Evolutionary conservation across 2,329 filamentous ascomycete species (phyloP).

Genomic region (Exophiala aquamarina): DNA sequence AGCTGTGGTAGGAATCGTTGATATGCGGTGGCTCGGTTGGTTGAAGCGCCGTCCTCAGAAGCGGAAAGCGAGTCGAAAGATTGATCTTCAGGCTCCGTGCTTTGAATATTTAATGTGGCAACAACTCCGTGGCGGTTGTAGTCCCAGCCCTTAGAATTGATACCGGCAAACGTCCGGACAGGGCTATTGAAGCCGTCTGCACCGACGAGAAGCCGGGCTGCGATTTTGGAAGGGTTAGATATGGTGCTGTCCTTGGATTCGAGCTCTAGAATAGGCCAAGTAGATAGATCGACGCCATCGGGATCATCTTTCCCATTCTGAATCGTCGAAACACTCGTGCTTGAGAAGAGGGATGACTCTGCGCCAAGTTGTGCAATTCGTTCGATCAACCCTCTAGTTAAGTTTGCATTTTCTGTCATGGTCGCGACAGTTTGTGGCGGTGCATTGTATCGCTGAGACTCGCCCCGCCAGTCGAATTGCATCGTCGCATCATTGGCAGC

Average conservation of each 20-base stretch:
- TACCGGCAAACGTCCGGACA: slow-evolving; percentile 84
- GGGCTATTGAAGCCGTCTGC: slow-evolving; percentile 95
- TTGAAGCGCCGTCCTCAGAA: slow-evolving; percentile 21
- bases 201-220: slow-evolving; percentile 82
- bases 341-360: slow-evolving; percentile 68
- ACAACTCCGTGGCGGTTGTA: slow-evolving; percentile 89
- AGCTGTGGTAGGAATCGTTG: slow-evolving; percentile 87
- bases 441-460: slow-evolving; percentile 34
- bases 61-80: slow-evolving; percentile 42
- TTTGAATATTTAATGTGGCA: slow-evolving; percentile 75
- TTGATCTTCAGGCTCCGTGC: slow-evolving; percentile 22
- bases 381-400: slow-evolving; percentile 74
- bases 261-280: slow-evolving; percentile 83
- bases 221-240: slow-evolving; percentile 51
- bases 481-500: slow-evolving; percentile 84
- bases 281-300: slow-evolving; percentile 71
- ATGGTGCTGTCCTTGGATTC: slow-evolving; percentile 48
- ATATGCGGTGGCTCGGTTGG: slow-evolving; percentile 65
- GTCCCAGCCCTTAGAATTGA: slow-evolving; percentile 86
- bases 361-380: slow-evolving; percentile 64
- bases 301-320: slow-evolving; percentile 66
- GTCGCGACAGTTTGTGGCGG: slow-evolving; percentile 72
- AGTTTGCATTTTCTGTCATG: slow-evolving; percentile 93
- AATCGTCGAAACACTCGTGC: slow-evolving; percentile 77
- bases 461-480: slow-evolving; percentile 74